Base-by-base conservation (phyloP, 176 grass and related monocot species). In the Lolium perenne region DNA sequence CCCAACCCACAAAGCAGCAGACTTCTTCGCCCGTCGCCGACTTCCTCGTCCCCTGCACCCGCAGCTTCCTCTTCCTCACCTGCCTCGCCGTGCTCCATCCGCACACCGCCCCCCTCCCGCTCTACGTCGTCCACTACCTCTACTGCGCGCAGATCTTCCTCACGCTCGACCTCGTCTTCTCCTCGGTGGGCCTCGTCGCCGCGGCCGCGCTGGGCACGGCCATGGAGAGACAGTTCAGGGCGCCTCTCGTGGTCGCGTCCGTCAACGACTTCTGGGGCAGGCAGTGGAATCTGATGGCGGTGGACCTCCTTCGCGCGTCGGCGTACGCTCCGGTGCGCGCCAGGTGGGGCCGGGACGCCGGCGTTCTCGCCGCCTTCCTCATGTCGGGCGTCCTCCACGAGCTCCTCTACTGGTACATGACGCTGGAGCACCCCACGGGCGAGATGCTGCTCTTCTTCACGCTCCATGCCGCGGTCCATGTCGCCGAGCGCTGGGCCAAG, bases 221-320 rank as follows among this genome's bases (percentile, higher is more conserved):
- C 76, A 47, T 97, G 66, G 94, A 97, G 70, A 72, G 77, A 38
- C 94, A 88, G 54, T 94, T 97, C 94, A 85, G 87, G 62, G 63
- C 85, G 72, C 94, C 94, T 29, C 91, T 91, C 18, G 81, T 84
- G 6, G 80, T 78, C n/a, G 22, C 48, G 8, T 97, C 94, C 12
- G 32, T 97, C 0, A 47, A 4, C 16, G 87, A 82, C 22, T 94
- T 94, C 74, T 97, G 94, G 94, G 91, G 94, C 21, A 86, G 89
- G 73, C 90, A 91, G 69, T 97, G 94, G 94, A 97, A 97, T 76
- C 66, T 94, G 13, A 88, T 97, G 91, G 94, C 90, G 70, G 89
- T 91, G 17, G 94, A 93, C 82, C 87, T 92, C 68, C 94, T 97
- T 29, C 87, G 94, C 11, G 82, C 56, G 20, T 88, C 89, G 48